phyloP scores from a whole-genome alignment of 2,329 filamentous ascomycete genomes.

The Dactylellina haptotyla region DNA sequence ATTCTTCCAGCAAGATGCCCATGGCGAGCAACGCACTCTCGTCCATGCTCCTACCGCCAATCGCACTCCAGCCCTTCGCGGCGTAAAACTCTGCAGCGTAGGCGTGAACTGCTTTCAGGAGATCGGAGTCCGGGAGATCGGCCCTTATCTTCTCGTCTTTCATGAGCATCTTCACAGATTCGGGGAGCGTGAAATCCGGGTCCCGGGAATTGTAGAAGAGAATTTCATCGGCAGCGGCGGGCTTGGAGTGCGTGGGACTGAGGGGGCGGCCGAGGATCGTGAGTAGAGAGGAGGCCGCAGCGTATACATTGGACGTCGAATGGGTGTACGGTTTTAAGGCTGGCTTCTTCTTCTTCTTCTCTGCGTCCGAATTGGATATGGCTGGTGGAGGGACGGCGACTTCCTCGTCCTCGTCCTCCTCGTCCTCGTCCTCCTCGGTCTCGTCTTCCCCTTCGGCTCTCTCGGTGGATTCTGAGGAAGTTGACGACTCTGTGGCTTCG shows the following conservation, averaged over 20 bases:
- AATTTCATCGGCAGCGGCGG: slow-evolving; percentile 48
- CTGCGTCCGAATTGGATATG: not conserved
- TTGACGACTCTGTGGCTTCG: slow-evolving; percentile 10
- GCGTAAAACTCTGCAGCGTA: slow-evolving; percentile 76
- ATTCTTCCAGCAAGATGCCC: slow-evolving; percentile 79
- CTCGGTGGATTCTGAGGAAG: slow-evolving; percentile 3
- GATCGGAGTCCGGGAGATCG: slow-evolving; percentile 73
- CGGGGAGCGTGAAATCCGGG: slow-evolving; percentile 27
- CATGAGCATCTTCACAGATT: slow-evolving; percentile 18
- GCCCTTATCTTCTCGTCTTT: slow-evolving; percentile 46
- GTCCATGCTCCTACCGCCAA: slow-evolving; percentile 72
- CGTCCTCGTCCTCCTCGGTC: not conserved
- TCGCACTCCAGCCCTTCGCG: slow-evolving; percentile 58
- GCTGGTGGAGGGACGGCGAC: not conserved
- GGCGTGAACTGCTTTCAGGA: slow-evolving; percentile 74
- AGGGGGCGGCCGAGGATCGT: slow-evolving; percentile 23
- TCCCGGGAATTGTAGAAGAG: slow-evolving; percentile 31
- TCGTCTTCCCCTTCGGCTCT: not conserved
- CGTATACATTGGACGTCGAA: slow-evolving; percentile 32
- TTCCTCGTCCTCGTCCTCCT: not conserved
- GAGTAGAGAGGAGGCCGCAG: slow-evolving; percentile 39
- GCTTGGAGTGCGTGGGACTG: slow-evolving; percentile 11
- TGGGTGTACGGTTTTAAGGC: slow-evolving; percentile 25
- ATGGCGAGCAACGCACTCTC: slow-evolving; percentile 80
- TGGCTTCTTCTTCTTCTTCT: not conserved